Conservation (phyloP, 2,329 filamentous ascomycete genomes). For the Colletotrichum liaoningense region DNA sequence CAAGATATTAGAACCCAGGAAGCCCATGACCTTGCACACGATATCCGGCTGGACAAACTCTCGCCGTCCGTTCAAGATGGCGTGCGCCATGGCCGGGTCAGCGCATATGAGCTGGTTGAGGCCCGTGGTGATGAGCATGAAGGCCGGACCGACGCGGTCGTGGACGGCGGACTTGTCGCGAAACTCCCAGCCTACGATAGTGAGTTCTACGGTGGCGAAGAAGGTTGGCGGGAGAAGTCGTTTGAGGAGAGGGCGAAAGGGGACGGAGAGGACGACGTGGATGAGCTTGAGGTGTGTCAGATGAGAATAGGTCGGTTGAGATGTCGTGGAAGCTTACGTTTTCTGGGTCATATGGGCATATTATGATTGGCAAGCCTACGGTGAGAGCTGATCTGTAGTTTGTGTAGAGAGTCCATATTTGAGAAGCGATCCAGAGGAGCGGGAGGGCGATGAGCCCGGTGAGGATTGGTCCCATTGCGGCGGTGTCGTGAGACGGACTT, state of each 20-base stretch:
- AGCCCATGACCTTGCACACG: slow-evolving; percentile 43
- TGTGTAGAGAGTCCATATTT: slow-evolving; percentile 9
- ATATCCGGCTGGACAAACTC: slow-evolving; percentile 47
- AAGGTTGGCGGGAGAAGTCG: slow-evolving; percentile 42
- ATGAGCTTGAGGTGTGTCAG: background rate
- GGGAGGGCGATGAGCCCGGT: background rate
- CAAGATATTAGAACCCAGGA: slow-evolving; percentile 49
- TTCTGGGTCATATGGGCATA: background rate
- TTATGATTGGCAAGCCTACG: background rate
- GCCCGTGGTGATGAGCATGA: slow-evolving; percentile 45
- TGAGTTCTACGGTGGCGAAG: slow-evolving; percentile 40
- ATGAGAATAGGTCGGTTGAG: too few relatives aligned
- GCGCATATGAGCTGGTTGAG: slow-evolving; percentile 39
- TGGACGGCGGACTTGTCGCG: slow-evolving; percentile 40
- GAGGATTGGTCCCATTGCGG: background rate
- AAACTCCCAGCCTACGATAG: slow-evolving; percentile 48
- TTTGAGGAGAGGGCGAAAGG: slow-evolving; percentile 37
- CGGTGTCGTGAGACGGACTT: too few relatives aligned
- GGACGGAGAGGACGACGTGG: slow-evolving; percentile 37
- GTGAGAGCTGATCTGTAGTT: background rate
- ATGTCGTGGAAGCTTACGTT: background rate
- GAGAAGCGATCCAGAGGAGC: slow-evolving; percentile 10
- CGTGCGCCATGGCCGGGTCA: slow-evolving; percentile 44
- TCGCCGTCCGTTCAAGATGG: slow-evolving; percentile 46
- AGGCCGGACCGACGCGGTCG: slow-evolving; percentile 43